phyloP scores from a whole-genome alignment of 1,284 basidiomycete species.

The Porodaedalea pini region DNA sequence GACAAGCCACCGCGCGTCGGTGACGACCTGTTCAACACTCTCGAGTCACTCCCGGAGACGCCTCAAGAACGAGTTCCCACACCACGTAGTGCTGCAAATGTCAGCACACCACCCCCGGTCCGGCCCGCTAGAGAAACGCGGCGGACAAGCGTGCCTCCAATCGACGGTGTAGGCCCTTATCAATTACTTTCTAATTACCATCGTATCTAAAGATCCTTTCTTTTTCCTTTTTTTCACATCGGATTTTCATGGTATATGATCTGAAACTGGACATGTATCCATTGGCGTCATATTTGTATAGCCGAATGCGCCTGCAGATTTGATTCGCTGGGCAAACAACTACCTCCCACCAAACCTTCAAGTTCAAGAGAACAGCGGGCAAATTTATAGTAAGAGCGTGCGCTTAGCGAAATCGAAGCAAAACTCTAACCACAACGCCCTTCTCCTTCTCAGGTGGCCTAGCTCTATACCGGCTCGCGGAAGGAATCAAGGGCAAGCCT shows the following conservation, averaged over 20 bases:
- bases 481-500: slow-evolving; percentile 68
- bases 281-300: slow-evolving; percentile 13
- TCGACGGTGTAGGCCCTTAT: slow-evolving; percentile 35
- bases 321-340: slow-evolving; percentile 85
- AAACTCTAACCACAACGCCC: slow-evolving; percentile 1
- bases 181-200: slow-evolving; percentile 22
- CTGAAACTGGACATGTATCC: slow-evolving; percentile 19
- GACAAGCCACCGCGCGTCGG: slow-evolving; percentile 32
- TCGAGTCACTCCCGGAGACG: slow-evolving; percentile 32
- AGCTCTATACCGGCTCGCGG: slow-evolving; percentile 71
- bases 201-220: slow-evolving; percentile 17
- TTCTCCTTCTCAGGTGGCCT: slow-evolving; percentile 32
- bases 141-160: slow-evolving; percentile 37
- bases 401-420: background rate
- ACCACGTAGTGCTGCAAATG: slow-evolving; percentile 19
- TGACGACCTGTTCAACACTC: slow-evolving; percentile 43
- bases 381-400: slow-evolving; percentile 50
- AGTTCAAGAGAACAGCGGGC: slow-evolving; percentile 49
- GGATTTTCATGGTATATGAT: slow-evolving; percentile 20
- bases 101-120: slow-evolving; percentile 40
- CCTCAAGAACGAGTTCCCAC: slow-evolving; percentile 23
- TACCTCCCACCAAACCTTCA: slow-evolving; percentile 69
- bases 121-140: slow-evolving; percentile 62
- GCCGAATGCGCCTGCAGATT: slow-evolving; percentile 35
- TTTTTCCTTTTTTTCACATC: slow-evolving; percentile 17